A percentile compares a stretch with the other conserved stretches of the same genome.
phyloP scores from a whole-genome alignment of 2,329 filamentous ascomycete genomes.

The Hymenoscyphus occultus region DNA sequence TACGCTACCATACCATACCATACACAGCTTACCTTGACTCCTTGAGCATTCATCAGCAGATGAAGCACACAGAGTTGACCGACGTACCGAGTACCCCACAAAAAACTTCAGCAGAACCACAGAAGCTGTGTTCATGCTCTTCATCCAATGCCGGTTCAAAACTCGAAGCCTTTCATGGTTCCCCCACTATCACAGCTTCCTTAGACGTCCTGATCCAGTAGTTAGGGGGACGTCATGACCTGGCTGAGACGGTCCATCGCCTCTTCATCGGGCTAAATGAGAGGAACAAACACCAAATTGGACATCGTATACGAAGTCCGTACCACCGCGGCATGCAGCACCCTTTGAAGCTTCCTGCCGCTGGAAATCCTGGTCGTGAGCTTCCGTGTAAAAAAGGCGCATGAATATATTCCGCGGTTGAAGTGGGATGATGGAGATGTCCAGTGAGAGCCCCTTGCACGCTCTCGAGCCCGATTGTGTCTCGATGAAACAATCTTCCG shows the following conservation, averaged over 20 bases:
- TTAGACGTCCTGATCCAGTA: not conserved
- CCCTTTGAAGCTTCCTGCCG: conserved; percentile 15
- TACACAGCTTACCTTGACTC: conserved; percentile 1
- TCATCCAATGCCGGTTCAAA: conserved; percentile 11
- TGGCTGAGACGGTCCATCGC: conserved; percentile 17
- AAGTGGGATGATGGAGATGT: conserved; percentile 19
- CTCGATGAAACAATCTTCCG: conserved; percentile 35
- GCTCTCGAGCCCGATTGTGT: conserved; percentile 24
- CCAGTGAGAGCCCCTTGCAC: conserved; percentile 15
- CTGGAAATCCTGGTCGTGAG: conserved; percentile 22
- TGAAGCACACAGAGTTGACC: not conserved
- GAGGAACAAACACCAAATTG: conserved; percentile 15
- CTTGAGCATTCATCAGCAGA: not conserved
- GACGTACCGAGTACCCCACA: not conserved
- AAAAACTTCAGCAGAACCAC: conserved; percentile 4
- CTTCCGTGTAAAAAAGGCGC: conserved; percentile 15
- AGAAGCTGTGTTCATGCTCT: conserved; percentile 18
- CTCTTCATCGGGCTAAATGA: conserved; percentile 15
- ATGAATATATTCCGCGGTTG: conserved; percentile 19
- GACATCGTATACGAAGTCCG: conserved; percentile 4
- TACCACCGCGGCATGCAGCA: conserved; percentile 15
- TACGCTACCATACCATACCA: not conserved
- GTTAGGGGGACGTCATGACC: conserved; percentile 8
- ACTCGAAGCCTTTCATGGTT: conserved; percentile 3
- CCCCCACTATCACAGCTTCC: no score